phyloP scores from a whole-genome alignment of 2,329 filamentous ascomycete species.

The Aspergillus amoenus region DNA sequence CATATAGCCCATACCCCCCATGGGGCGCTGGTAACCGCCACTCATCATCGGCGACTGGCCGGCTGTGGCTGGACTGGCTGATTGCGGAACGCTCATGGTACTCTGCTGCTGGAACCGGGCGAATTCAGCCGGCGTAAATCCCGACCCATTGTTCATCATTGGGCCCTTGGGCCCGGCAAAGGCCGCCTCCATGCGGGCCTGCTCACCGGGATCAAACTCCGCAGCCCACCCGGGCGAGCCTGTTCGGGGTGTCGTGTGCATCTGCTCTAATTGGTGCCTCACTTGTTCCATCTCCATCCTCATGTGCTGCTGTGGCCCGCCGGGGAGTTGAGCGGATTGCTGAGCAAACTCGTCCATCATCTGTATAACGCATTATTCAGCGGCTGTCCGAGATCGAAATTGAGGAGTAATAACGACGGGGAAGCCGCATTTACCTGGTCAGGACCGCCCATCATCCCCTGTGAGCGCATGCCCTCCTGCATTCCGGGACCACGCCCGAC shows the following conservation, averaged over 20 bases:
- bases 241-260: constrained; percentile 51
- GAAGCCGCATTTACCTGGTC: constrained; percentile 59
- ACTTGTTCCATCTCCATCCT: constrained; percentile 64
- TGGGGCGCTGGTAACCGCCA: constrained; percentile 45
- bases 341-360: constrained; percentile 95
- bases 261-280: constrained; percentile 60
- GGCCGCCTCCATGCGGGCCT: constrained; percentile 70
- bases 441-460: constrained; percentile 66
- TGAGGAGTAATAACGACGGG: background rate
- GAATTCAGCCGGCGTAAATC: constrained; percentile 83
- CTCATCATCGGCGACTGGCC: constrained; percentile 62
- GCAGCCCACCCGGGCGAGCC: constrained; percentile 62
- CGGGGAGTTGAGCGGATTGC: constrained; percentile 64
- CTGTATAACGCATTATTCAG: constrained; percentile 48
- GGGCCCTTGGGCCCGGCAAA: constrained; percentile 56
- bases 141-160: constrained; percentile 49
- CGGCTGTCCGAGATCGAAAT: constrained; percentile 6
- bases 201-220: constrained; percentile 62
- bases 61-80: constrained; percentile 57
- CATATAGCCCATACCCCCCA: constrained; percentile 47
- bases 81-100: constrained; percentile 57
- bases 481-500: constrained; percentile 71
- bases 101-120: constrained; percentile 78
- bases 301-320: constrained; percentile 52
- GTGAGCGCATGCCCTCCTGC: constrained; percentile 75